Evolutionary conservation across 2,329 filamentous ascomycete genomes (phyloP).

Genomic region (Hansfordia pulvinata): DNA sequence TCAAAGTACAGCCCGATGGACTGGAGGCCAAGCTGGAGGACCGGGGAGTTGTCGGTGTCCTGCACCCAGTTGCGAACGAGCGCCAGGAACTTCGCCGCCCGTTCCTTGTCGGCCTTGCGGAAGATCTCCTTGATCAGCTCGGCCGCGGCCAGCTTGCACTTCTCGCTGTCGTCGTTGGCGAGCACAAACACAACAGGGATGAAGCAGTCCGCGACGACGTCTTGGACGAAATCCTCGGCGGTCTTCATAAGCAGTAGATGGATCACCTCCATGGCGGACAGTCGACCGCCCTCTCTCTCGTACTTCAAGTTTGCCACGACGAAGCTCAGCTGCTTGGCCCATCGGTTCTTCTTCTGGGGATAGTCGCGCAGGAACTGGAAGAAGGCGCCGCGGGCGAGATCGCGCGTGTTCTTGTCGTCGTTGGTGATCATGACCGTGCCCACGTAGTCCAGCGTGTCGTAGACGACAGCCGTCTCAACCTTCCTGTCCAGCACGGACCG

Average conservation of each 20-base stretch:
- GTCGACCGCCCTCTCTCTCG: slow-evolving; percentile 71
- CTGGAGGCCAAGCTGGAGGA: slow-evolving; percentile 64
- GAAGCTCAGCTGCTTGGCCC: slow-evolving; percentile 81
- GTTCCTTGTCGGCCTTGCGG: slow-evolving; percentile 60
- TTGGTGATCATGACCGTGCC: slow-evolving; percentile 93
- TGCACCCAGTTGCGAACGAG: slow-evolving; percentile 65
- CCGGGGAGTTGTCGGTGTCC: slow-evolving; percentile 56
- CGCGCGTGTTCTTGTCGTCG: slow-evolving; percentile 75
- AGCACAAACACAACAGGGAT: slow-evolving; percentile 74
- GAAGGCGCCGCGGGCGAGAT: slow-evolving; percentile 78
- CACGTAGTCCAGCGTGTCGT: slow-evolving; percentile 82
- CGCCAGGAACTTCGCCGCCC: slow-evolving; percentile 53
- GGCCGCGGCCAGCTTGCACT: slow-evolving; percentile 72
- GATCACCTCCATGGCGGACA: slow-evolving; percentile 87
- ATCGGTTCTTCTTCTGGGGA: slow-evolving; percentile 78
- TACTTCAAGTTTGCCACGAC: slow-evolving; percentile 86
- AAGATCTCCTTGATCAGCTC: slow-evolving; percentile 73
- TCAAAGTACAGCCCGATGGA: slow-evolving; percentile 78
- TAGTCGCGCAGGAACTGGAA: slow-evolving; percentile 93
- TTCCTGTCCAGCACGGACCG: slow-evolving; percentile 76
- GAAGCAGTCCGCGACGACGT: slow-evolving; percentile 71
- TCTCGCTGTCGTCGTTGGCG: slow-evolving; percentile 76
- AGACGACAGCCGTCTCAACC: slow-evolving; percentile 74
- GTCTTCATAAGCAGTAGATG: slow-evolving; percentile 80
- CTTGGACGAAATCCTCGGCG: slow-evolving; percentile 67